Conservation (phyloP, 2,329 filamentous ascomycete genomes). For the Colletotrichum costaricense region DNA sequence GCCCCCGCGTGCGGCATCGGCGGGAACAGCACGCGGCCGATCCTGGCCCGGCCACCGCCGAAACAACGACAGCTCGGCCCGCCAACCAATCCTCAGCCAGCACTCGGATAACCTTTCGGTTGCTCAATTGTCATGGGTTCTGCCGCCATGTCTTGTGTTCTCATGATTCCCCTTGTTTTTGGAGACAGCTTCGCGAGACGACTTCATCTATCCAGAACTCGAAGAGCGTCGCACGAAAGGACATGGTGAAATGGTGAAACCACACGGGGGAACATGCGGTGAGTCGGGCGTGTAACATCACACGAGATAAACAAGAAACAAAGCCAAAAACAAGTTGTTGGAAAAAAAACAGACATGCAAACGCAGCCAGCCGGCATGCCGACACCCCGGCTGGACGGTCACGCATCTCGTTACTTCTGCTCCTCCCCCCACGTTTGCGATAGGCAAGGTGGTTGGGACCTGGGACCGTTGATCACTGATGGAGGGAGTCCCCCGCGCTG, state of each 20-base stretch:
- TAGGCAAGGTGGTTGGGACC: constrained; percentile 2
- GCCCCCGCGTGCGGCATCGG: not conserved
- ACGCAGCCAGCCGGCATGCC: not conserved
- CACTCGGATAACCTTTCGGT: too few species aligned
- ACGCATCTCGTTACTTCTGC: not conserved
- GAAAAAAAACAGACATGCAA: not conserved
- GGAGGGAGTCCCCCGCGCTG: not conserved
- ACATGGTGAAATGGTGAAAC: not conserved
- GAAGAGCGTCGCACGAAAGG: not conserved
- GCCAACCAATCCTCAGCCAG: not conserved
- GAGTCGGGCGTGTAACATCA: not conserved
- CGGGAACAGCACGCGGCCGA: not conserved
- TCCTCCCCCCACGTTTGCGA: constrained; percentile 3
- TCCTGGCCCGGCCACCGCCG: not conserved
- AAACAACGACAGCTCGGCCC: not conserved
- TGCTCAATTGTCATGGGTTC: too few species aligned
- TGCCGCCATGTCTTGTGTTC: not conserved
- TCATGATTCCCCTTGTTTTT: not conserved
- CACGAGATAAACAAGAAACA: not conserved
- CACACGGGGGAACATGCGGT: not conserved
- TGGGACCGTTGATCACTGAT: not conserved
- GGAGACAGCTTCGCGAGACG: not conserved
- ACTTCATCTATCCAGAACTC: not conserved
- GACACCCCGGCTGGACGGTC: not conserved
- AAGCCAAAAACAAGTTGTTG: not conserved